Evolutionary conservation across 345 rosid species (phyloP).

Genomic region (Linum trigynum): DNA sequence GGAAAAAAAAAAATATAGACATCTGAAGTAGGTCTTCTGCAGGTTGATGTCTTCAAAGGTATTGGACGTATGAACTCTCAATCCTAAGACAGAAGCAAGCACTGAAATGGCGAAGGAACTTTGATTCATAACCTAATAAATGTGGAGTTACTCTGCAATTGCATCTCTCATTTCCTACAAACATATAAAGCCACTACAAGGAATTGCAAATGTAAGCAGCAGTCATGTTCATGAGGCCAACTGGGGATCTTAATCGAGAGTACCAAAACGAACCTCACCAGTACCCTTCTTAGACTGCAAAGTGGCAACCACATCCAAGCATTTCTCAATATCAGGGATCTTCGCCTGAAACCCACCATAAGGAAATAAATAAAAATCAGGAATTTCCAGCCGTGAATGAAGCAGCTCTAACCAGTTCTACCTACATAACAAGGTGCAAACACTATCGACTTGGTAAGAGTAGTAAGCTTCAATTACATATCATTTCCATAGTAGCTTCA

Average conservation of each 20-base stretch:
- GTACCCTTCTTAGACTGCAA: slow-evolving; percentile 69
- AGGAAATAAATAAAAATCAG: slow-evolving; percentile 3
- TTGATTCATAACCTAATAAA: too few species aligned
- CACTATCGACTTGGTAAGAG: not conserved
- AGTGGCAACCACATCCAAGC: slow-evolving; percentile 76
- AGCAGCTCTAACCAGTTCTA: not conserved
- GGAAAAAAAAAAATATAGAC: too few species aligned
- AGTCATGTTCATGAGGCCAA: not conserved
- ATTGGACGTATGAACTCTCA: too few species aligned
- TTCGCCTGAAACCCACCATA: slow-evolving; percentile 45
- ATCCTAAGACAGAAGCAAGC: too few species aligned
- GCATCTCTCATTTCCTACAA: too few species aligned
- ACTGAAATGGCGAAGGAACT: too few species aligned
- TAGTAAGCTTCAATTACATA: not conserved
- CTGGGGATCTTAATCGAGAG: not conserved
- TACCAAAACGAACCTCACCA: slow-evolving; percentile 67
- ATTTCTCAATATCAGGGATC: slow-evolving; percentile 88
- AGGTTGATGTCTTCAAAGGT: too few species aligned
- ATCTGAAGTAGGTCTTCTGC: too few species aligned
- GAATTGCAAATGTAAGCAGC: not conserved
- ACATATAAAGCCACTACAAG: not conserved
- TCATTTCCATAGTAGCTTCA: not conserved
- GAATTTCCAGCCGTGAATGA: not conserved
- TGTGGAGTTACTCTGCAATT: too few species aligned
- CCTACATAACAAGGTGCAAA: not conserved